Evolutionary conservation across 306 rosid genomes (phyloP).

Genomic region (Senna tora): DNA sequence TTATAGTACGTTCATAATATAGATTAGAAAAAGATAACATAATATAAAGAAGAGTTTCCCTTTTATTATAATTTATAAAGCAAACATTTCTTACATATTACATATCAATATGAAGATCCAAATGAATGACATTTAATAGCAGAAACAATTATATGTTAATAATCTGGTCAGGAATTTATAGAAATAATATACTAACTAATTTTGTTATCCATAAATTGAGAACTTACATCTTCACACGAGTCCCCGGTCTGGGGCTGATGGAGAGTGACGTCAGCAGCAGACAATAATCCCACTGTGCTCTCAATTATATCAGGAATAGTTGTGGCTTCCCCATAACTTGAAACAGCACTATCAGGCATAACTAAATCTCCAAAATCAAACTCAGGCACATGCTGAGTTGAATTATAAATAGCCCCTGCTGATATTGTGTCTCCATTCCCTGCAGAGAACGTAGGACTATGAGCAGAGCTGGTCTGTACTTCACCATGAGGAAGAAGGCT

Average conservation of each 20-base stretch:
- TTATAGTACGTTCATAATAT: neutral
- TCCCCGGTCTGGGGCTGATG: constrained; percentile 68
- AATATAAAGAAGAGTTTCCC: neutral
- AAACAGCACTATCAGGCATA: constrained; percentile 69
- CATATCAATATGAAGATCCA: constrained; percentile 11
- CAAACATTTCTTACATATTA: neutral
- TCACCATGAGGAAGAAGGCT: constrained; percentile 71
- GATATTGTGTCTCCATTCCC: constrained; percentile 71
- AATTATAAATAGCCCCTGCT: constrained; percentile 54
- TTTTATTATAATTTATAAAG: neutral
- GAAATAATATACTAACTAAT: constrained; percentile 12
- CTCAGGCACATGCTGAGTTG: constrained; percentile 55
- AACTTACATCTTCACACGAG: constrained; percentile 77
- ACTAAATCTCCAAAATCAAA: constrained; percentile 68
- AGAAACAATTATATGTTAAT: constrained; percentile 19
- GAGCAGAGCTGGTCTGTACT: constrained; percentile 72
- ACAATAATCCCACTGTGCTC: constrained; percentile 74
- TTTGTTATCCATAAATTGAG: constrained; percentile 19
- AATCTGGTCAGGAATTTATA: constrained; percentile 9
- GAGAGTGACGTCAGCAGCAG: constrained; percentile 68
- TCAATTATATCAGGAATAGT: constrained; percentile 80
- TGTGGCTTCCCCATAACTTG: constrained; percentile 73
- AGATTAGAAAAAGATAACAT: neutral
- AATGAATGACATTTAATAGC: constrained; percentile 8
- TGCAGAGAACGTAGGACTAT: constrained; percentile 68